Conservation (phyloP, 345 rosid species). For the Pseudoturritis turrita region DNA sequence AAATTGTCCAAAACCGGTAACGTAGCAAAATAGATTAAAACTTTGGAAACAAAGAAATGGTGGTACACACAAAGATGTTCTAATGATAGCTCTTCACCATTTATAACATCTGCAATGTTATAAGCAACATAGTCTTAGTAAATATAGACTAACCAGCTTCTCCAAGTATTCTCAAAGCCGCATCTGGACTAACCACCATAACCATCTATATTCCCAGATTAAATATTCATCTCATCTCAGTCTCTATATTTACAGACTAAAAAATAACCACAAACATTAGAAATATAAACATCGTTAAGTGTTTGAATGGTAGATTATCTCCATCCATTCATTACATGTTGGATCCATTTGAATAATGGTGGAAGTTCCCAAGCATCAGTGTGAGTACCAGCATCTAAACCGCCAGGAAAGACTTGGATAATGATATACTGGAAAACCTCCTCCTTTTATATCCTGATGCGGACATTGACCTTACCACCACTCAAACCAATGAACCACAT, state of each 20-base stretch:
- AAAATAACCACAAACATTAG: background rate
- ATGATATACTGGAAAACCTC: conserved; percentile 73
- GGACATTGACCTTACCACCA: too few species aligned
- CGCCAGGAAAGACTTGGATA: conserved; percentile 59
- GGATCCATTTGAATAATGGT: conserved; percentile 63
- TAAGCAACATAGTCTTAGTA: conserved; percentile 35
- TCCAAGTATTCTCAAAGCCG: conserved; percentile 43
- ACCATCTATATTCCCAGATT: conserved; percentile 90
- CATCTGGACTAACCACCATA: too few species aligned
- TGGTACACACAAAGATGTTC: background rate
- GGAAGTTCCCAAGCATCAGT: conserved; percentile 58
- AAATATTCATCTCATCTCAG: conserved; percentile 71
- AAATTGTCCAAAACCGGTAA: too few species aligned
- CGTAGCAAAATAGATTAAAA: too few species aligned
- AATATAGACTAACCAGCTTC: too few species aligned
- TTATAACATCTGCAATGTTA: conserved; percentile 62
- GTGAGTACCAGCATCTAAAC: conserved; percentile 53
- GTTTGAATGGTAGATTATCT: too few species aligned
- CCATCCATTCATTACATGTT: conserved; percentile 40
- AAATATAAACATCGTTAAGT: background rate
- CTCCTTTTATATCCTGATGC: conserved; percentile 75
- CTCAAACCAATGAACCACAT: too few species aligned
- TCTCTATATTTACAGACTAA: conserved; percentile 58
- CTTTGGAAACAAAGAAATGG: too few species aligned
- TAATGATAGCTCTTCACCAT: conserved; percentile 43